Base-by-base conservation (phyloP, 192 early-diverging fungal species). In the Coemansia sp. region DNA sequence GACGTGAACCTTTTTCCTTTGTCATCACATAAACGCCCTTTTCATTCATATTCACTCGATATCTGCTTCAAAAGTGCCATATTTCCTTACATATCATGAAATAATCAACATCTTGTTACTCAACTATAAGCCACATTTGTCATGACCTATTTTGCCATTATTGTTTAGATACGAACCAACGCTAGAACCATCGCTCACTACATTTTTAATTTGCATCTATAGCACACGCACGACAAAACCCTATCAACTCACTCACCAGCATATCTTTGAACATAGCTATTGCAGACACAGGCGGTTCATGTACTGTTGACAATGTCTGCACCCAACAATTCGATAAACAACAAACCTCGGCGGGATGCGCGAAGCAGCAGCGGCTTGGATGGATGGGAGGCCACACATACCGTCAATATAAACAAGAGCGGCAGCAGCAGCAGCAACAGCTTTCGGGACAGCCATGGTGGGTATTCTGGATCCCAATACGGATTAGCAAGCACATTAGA, bases 381-480 rank as follows among this genome's bases (percentile, higher is more conserved):
- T 7, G 9, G 9, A 40, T 38, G 13, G 18, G 32, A 40, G 40
- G 1, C 12, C 39, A 16, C 39, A 4, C 57, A 41, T 18, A 40
- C n/a, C 39, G n/a, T 16, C n/a, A 23, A 16, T 40, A 41, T 0
- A 16, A 40, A 26, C n/a, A 19, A n/a, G 21, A 54, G 23, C 37
- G 42, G 16, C 57, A 59, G 26, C 50, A 39, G 37, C 40, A 54
- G 42, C 64, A 40, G 40, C 50, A 44, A 19, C 61, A 63, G 19
- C 61, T 21, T 40, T 41, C 15, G 58, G 37, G 38, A 61, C 41
- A 47, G 40, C 26, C 44, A 26, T 32, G 70, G 45, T 40, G 15
- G 18, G 15, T 45, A 19, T 23, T 52, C 19, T 58, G 37, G 65
- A 60, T 44, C 68, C 0, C 71, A 68, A 47, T 32, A 44, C 23